Evolutionary conservation across 371 early-diverging fungal species (phyloP), one percentile per base, ranked within the genome.

Genomic region (Rhizopus arrhizus): DNA sequence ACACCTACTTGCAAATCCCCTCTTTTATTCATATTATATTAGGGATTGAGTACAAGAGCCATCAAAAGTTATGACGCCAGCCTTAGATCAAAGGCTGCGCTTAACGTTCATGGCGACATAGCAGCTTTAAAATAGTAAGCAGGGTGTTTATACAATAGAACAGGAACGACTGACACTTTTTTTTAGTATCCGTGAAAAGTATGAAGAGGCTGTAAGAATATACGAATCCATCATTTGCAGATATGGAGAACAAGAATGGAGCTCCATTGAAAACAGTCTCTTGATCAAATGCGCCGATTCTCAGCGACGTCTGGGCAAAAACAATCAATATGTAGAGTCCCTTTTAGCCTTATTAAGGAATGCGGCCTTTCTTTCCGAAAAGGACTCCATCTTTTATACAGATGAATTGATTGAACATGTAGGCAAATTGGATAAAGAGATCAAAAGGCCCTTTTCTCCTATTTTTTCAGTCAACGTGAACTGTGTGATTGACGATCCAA

Each of bases 51-150:
- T 42, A 75, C 82, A 5, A 73, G 89, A 50, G 88, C 89, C 0
- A 85, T 90, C 55, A 87, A 85, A 55, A 80, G 89, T 43, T 92
- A 85, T 58, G 89, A 91, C 62, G 72, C 74, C 2, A 84, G 88
- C 61, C 71, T 76, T 16, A 81, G 91, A 35, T 69, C 76, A 33
- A 80, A 87, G 53, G 85, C 89, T 0, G 84, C 85, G 0, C 54
- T 85, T 16, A 80, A 85, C 12, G 69, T 91, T 11, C 88, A 88
- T 55, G 85, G 88, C 3, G 93, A 93, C 60, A 85, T 92, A 48
- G 93, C 94, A 0, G 81, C 85, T 3, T 66, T 91, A 9, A 84
- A 89, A 70, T 92, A 86, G 91, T 93, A 85, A 65, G 88, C 70
- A 8, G 11, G 13, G 13, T 9, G 10, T 33, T 13, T 5, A 38